Conservation (phyloP, 139 green algal species). For the Chlamydomonas incerta region DNA sequence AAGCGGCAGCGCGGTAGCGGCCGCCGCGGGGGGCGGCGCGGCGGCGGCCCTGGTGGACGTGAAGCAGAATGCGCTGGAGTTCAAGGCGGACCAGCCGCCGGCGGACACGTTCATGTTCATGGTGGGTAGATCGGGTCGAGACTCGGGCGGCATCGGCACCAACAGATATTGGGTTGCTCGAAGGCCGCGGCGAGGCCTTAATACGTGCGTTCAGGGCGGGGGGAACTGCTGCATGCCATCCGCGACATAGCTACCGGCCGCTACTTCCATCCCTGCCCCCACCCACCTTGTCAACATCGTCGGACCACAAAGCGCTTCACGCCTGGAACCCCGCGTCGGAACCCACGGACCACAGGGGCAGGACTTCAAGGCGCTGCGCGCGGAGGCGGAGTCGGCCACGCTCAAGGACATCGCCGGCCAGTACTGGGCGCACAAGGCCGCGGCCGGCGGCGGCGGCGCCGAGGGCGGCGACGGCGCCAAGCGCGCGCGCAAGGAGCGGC, state of each 20-base stretch:
- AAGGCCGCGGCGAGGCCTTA: no score
- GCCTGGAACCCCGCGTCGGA: no score
- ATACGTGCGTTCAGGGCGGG: no score
- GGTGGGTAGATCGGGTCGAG: background rate
- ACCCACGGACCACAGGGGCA: conserved; percentile 7
- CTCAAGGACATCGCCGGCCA: conserved; percentile 55
- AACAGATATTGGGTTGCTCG: no score
- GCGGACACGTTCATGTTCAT: conserved; percentile 62
- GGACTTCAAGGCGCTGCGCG: conserved; percentile 22
- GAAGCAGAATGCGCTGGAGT: conserved; percentile 58
- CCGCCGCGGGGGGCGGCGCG: background rate
- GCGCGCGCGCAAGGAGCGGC: conserved; percentile 44
- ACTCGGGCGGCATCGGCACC: no score
- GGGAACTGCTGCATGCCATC: no score
- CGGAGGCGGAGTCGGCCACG: background rate
- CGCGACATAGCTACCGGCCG: no score
- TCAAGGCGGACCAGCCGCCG: conserved; percentile 57
- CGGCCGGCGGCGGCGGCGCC: no score
- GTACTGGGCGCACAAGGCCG: conserved; percentile 51
- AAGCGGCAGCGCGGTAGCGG: background rate
- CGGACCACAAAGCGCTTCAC: no score
- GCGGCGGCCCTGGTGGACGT: background rate
- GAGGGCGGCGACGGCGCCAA: background rate
- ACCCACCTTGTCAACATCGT: no score
- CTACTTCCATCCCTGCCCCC: no score